Conservation (phyloP, 192 early-diverging fungal genomes). For the Podila epigama region DNA sequence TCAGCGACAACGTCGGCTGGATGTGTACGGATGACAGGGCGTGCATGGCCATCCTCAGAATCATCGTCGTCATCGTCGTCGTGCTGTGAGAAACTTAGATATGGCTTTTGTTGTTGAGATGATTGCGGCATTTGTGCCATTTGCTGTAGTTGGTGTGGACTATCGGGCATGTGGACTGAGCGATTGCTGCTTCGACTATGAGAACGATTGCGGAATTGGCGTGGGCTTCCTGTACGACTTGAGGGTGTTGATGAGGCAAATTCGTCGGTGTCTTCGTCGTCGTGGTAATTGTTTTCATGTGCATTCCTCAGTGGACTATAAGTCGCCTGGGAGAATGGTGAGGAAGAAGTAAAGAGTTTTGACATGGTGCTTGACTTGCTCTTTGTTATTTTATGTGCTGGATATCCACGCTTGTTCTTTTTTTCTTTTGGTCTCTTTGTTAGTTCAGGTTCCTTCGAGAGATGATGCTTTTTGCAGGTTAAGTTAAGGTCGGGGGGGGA, state of each 20-base stretch:
- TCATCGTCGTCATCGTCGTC: conserved; percentile 25
- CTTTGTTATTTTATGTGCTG: neutral
- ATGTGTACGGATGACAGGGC: neutral
- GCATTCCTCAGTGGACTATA: conserved; percentile 41
- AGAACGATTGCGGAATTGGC: conserved; percentile 30
- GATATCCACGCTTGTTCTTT: no score
- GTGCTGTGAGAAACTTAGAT: no score
- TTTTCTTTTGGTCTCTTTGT: no score
- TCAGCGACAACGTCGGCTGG: neutral
- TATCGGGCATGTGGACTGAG: conserved; percentile 10
- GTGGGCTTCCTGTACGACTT: neutral
- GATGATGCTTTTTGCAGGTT: no score
- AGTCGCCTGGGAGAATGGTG: conserved; percentile 33
- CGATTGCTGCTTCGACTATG: conserved; percentile 30
- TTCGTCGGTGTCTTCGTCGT: conserved; percentile 12
- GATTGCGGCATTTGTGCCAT: no score
- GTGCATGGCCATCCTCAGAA: conserved; percentile 5
- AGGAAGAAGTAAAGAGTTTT: conserved; percentile 27
- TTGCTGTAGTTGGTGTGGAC: neutral
- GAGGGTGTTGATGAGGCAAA: conserved; percentile 1
- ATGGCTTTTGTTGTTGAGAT: neutral
- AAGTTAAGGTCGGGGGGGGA: no score
- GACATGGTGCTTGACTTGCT: conserved; percentile 14
- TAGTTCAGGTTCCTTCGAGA: no score
- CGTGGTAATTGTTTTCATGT: conserved; percentile 28